phyloP scores from a whole-genome alignment of 345 rosid species.

The Bruguiera parviflora region DNA sequence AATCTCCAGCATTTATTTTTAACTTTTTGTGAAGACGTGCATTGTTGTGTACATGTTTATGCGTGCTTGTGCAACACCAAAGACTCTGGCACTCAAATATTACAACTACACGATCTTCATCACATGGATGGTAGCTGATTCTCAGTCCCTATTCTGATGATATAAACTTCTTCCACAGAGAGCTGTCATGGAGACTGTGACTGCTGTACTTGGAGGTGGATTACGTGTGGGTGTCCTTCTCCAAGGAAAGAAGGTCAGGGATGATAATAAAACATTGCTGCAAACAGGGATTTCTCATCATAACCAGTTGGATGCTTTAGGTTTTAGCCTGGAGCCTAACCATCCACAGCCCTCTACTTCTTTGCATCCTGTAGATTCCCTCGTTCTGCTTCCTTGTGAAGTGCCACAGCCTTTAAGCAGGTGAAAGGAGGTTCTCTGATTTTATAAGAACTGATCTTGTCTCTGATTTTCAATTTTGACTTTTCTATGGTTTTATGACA shows the following conservation, averaged over 20 bases:
- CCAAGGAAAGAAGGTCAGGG: slow-evolving; percentile 82
- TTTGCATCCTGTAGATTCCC: slow-evolving; percentile 42
- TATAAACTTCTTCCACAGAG: slow-evolving; percentile 44
- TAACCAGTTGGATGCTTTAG: slow-evolving; percentile 57
- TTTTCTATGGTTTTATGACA: neutral
- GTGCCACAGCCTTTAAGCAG: slow-evolving; percentile 55
- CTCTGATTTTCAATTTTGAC: too few species aligned
- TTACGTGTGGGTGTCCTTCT: slow-evolving; percentile 72
- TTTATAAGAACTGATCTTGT: neutral
- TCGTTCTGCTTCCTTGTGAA: slow-evolving; percentile 38
- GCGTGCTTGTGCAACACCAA: neutral
- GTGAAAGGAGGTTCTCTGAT: slow-evolving; percentile 28
- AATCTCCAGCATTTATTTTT: neutral
- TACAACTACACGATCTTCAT: neutral
- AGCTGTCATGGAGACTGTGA: slow-evolving; percentile 87
- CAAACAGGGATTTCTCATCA: slow-evolving; percentile 73
- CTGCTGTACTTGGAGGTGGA: slow-evolving; percentile 71
- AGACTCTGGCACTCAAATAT: neutral
- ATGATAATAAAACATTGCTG: slow-evolving; percentile 71
- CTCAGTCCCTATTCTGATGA: slow-evolving; percentile 22
- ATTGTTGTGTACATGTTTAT: neutral
- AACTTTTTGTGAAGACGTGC: too few species aligned
- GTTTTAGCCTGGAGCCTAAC: slow-evolving; percentile 87
- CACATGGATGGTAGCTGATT: neutral
- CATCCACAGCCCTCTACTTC: slow-evolving; percentile 37